These are phyloP conservation scores for Gorgonomyces haynaldii DNA, from an alignment of 192 early-diverging fungal genomes.

Conservation along the genomic window DNA sequence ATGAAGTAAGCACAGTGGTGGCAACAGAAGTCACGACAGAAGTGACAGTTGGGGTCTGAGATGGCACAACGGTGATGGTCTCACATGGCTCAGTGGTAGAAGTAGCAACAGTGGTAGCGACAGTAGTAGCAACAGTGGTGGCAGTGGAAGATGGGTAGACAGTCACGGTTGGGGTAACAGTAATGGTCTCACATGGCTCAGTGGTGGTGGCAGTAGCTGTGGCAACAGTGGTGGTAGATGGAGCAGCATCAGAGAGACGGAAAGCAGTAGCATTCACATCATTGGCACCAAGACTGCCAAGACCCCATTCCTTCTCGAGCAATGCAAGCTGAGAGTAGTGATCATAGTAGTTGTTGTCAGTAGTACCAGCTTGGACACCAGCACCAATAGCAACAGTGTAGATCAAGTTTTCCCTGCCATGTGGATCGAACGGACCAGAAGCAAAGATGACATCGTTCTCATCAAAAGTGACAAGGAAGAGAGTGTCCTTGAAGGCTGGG, in stretches of 20 bases:
- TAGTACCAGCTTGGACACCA: conserved; percentile 7
- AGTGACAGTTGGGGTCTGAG: not conserved
- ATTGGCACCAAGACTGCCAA: conserved; percentile 12
- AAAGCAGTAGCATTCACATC: not conserved
- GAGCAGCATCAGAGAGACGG: not conserved
- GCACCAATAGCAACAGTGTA: conserved; percentile 32
- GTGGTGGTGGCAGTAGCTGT: not conserved
- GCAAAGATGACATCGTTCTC: conserved; percentile 11
- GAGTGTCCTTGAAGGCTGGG: conserved; percentile 27
- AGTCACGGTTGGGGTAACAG: not conserved
- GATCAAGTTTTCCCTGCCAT: too few species aligned
- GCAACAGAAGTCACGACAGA: not conserved
- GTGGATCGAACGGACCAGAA: conserved; percentile 37
- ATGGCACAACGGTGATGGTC: too few species aligned
- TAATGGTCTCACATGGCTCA: too few species aligned
- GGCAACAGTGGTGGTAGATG: not conserved
- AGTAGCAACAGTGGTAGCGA: not conserved
- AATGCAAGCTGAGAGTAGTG: conserved; percentile 28
- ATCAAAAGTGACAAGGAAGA: conserved; percentile 30
- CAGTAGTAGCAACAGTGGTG: not conserved
- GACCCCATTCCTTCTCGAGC: conserved; percentile 22
- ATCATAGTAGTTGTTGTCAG: conserved; percentile 19
- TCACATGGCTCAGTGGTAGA: too few species aligned
- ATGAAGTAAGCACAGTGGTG: too few species aligned
- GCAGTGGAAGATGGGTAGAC: not conserved